Percentiles rank a stretch among this genome's conserved stretches.
Conservation (phyloP, 257 asterid genomes). For the Solanum raphanifolium region DNA sequence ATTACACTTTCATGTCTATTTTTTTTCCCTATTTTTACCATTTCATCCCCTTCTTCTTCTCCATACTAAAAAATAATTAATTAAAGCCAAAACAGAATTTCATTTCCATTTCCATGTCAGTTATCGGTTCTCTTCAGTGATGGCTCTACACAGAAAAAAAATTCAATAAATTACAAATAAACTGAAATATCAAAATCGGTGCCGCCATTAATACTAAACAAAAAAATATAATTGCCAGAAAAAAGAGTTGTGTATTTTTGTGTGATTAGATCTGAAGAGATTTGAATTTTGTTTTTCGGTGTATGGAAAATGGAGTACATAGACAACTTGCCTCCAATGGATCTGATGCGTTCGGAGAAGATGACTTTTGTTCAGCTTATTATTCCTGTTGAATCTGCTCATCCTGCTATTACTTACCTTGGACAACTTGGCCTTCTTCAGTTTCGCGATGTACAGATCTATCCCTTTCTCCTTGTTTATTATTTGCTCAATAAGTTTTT, state of each 20-base stretch:
- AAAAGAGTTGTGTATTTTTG: background rate
- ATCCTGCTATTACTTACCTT: slow-evolving; percentile 85
- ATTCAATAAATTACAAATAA: background rate
- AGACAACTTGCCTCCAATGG: slow-evolving; percentile 69
- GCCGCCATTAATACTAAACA: background rate
- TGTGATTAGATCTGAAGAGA: background rate
- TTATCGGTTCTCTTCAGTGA: background rate
- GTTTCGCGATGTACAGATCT: slow-evolving; percentile 73
- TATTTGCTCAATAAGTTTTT: too few species aligned
- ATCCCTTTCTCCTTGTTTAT: background rate
- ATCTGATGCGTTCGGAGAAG: slow-evolving; percentile 99
- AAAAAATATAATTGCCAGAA: background rate
- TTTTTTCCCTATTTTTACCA: background rate
- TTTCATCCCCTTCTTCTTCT: background rate
- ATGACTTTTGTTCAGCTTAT: slow-evolving; percentile 88
- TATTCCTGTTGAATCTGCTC: slow-evolving; percentile 93
- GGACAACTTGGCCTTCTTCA: slow-evolving; percentile 94
- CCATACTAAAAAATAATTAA: background rate
- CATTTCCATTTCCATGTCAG: background rate
- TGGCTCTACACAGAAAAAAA: background rate
- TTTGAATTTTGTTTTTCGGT: background rate
- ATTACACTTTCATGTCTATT: background rate
- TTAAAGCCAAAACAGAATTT: background rate
- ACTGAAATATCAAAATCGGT: background rate
- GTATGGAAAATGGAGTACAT: slow-evolving; percentile 67